phyloP scores from a whole-genome alignment of 306 rosid genomes.

The Chamaecrista fasciculata region DNA sequence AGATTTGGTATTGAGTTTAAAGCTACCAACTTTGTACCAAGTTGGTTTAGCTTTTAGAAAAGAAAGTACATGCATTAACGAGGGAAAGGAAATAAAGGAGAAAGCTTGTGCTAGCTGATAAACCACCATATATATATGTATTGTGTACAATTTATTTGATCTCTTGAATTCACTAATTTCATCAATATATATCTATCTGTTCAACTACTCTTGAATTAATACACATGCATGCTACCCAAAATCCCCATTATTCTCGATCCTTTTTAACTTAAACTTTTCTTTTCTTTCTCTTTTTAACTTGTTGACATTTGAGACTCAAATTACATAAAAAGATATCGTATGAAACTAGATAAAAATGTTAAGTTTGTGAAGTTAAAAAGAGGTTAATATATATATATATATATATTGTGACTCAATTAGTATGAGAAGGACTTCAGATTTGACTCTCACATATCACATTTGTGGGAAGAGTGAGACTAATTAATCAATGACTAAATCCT shows the following conservation, averaged over 20 bases:
- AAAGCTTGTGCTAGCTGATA: neutral
- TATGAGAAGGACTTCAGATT: too few species aligned
- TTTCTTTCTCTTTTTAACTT: neutral
- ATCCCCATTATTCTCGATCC: neutral
- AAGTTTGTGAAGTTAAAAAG: too few species aligned
- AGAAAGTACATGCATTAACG: neutral
- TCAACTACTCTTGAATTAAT: constrained; percentile 7
- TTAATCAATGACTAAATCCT: too few species aligned
- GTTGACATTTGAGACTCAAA: neutral
- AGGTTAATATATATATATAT: too few species aligned
- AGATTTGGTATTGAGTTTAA: neutral
- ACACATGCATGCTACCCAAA: neutral
- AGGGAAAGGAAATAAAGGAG: neutral
- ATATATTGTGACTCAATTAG: too few species aligned
- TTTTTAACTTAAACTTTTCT: too few species aligned
- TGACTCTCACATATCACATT: too few species aligned
- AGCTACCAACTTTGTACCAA: constrained; percentile 7
- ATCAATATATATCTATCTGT: too few species aligned
- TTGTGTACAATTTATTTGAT: neutral
- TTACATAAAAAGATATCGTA: too few species aligned
- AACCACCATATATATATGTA: neutral
- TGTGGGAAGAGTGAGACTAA: too few species aligned
- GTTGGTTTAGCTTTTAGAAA: constrained; percentile 16
- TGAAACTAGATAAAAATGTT: too few species aligned
- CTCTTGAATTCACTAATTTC: neutral